Evolutionary conservation across 768 basidiomycete species (phyloP).

Genomic region (Panus rudis): DNA sequence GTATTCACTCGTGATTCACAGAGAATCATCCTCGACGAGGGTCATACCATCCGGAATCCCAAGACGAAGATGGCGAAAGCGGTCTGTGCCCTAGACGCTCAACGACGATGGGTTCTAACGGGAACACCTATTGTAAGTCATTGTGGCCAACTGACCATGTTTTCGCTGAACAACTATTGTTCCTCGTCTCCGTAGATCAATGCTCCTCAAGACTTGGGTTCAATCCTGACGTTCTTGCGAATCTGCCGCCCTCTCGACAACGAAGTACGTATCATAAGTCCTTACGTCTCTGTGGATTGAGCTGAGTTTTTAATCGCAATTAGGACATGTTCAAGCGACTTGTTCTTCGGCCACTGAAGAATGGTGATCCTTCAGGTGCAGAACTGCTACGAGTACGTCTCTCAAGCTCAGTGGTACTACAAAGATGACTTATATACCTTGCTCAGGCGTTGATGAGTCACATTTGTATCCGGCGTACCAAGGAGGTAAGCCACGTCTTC

Average conservation of each 20-base stretch:
- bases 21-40: conserved; percentile 85
- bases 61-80: conserved; percentile 79
- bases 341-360: conserved; percentile 69
- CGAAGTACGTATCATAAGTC: too few relatives aligned
- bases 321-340: conserved; percentile 71
- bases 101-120: conserved; percentile 74
- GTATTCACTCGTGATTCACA: conserved; percentile 17
- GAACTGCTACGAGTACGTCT: conserved; percentile 63
- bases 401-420: not conserved
- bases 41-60: conserved; percentile 80
- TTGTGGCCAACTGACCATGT: not conserved
- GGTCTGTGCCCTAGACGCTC: conserved; percentile 52
- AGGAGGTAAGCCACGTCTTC: conserved; percentile 49
- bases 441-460: conserved; percentile 68
- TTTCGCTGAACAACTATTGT: not conserved
- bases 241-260: conserved; percentile 85
- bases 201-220: conserved; percentile 82
- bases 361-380: conserved; percentile 59
- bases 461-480: conserved; percentile 74
- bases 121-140: conserved; percentile 84
- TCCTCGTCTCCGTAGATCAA: conserved; percentile 50
- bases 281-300: too few relatives aligned
- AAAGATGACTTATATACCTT: not conserved
- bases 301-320: too few relatives aligned
- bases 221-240: conserved; percentile 74